These are phyloP conservation scores for Magnusiomyces sp. DNA, from an alignment of 1,139 yeast species.

Conservation along the genomic window DNA sequence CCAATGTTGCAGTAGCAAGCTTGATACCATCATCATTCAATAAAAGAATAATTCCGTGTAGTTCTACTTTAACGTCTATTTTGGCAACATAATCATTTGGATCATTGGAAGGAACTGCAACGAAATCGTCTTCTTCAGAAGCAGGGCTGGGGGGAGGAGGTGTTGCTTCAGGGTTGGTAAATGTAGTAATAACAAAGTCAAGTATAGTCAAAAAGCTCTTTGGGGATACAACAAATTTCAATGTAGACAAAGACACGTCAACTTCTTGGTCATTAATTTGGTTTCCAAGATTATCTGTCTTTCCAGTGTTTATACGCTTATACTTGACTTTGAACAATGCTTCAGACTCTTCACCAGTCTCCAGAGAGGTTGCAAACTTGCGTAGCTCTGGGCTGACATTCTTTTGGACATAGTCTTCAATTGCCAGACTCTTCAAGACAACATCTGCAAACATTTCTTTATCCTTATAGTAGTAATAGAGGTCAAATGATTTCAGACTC, in stretches of 20 bases:
- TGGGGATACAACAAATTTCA: conserved; percentile 68
- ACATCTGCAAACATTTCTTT: conserved; percentile 61
- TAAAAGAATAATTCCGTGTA: conserved; percentile 68
- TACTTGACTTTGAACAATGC: conserved; percentile 60
- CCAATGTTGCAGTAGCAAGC: conserved; percentile 68
- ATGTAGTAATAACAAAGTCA: conserved; percentile 78
- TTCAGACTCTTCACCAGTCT: conserved; percentile 31
- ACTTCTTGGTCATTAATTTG: conserved; percentile 67
- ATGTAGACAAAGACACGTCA: conserved; percentile 67
- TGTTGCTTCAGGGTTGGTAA: conserved; percentile 65
- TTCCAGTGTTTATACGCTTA: conserved; percentile 27
- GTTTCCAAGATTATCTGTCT: conserved; percentile 12
- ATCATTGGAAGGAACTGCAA: neutral
- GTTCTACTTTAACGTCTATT: conserved; percentile 56
- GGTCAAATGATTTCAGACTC: conserved; percentile 53
- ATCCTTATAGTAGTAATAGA: conserved; percentile 53
- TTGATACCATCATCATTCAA: conserved; percentile 79
- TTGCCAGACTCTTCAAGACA: conserved; percentile 51
- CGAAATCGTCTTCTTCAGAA: conserved; percentile 4
- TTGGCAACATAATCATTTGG: conserved; percentile 26
- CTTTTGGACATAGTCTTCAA: conserved; percentile 68
- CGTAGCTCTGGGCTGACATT: conserved; percentile 58
- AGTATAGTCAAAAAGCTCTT: conserved; percentile 69
- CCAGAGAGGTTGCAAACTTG: conserved; percentile 61
- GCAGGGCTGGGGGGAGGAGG: conserved; percentile 5